Base-by-base conservation (phyloP, 2,329 filamentous ascomycete species). In the Epichloe uncinata region DNA sequence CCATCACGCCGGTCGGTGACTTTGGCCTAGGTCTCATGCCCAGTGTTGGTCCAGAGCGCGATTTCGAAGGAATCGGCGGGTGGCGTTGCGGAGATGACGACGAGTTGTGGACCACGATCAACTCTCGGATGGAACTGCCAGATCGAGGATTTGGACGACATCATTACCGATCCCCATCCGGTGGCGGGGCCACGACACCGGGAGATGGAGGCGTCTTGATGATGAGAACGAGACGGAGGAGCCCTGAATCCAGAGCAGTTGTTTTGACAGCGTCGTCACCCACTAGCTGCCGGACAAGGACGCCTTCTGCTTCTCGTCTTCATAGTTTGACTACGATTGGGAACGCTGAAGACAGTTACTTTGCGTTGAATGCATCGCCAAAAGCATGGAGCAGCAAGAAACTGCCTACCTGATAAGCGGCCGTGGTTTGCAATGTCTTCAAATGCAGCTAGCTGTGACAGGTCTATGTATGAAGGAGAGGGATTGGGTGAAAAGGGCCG, bases 1-100 rank as follows among this genome's bases (percentile, higher is more conserved):
- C 64, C 30, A 55, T 55, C 16, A 65, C 65, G 0, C 61, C 64
- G 11, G 54, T 62, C 44, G 64, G 65, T 52, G 63, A 71, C 22
- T 62, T 60, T 44, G 61, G 64, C 7, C 57, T 72, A 42, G 65
- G 69, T 5, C 57, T 77, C 15, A 63, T 70, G 13, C 69, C 73
- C 7, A 74, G 70, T 52, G 61, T 75, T 35, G 75, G 75, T 0
- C 63, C 74, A 3, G 71, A 74, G 48, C 66, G 78, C 33, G 78
- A 81, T 57, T 81, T 74, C 54, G 78, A 81, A 55, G 78, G 78
- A 7, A 62, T 81, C 2, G 78, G 78, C 16, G 78, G 78, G 3
- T 81, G 77, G 76, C 66, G 76, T 45, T 54, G 78, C 15, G 61
- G 64, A 12, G 58, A 60, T 35, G 69, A 73, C 49, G 72, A 76